Base-by-base conservation (phyloP, 169 alveolate species). In the Eimeria necatrix region DNA sequence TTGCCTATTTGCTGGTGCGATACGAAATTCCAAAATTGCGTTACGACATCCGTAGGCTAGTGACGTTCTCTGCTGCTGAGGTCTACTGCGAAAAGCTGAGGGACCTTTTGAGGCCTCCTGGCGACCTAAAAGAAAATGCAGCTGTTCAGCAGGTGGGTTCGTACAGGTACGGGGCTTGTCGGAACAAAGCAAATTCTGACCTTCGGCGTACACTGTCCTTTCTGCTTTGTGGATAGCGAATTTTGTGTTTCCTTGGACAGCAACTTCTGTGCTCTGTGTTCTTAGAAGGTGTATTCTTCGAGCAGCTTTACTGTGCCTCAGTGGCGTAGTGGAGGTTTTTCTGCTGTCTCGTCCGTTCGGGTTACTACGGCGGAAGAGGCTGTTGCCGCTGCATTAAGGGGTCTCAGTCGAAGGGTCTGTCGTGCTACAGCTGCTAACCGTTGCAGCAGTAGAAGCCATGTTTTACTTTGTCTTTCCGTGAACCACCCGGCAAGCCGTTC, bases 381-480 rank as follows among this genome's bases (percentile, higher is more conserved):
- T 4, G 70, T 80, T 80, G 64, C 89, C 20, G 89, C 89, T 49
- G 89, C 89, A 20, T 24, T 24, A 49, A 80, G 32, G 20, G 89
- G 71, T 51, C 89, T 80, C 12, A 80, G 89, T 68, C 56, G 70
- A 46, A 48, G 89, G 60, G 89, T 48, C n/a, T 48, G 60, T 26
- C 6, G 89, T 32, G 18, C 12, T 4, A 80, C 89, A 24, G 70
- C 56, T 26, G 89, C 89, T 14, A 80, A 80, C 70, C 14, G 89
- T 68, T 48, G 70, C 89, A 80, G 89, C 89, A 80, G 89, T 68
- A 24, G 89, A 24, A 52, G 89, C 70, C 89, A 80, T 20, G 89
- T 51, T 41, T 20, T 80, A 7, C 89, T 80, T 46, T 26, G 51
- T 20, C 89, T 80, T 52, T 48, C 89, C 20, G 48, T 80, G 3